Evolutionary conservation across 306 rosid genomes (phyloP).

Genomic region (Heteromeles arbutifolia): DNA sequence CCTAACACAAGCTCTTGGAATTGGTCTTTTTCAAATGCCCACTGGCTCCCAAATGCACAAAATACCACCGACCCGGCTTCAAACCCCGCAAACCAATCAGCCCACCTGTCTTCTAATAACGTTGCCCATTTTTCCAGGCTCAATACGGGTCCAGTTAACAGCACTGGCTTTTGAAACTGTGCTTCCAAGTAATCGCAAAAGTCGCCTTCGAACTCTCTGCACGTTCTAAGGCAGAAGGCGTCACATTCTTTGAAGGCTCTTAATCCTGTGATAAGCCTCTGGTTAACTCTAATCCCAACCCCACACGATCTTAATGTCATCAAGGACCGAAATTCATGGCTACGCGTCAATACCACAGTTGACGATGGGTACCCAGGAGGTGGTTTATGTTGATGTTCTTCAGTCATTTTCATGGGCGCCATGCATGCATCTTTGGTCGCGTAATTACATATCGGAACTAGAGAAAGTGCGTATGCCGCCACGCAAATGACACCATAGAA

Average conservation of each 20-base stretch:
- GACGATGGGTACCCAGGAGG: conserved; percentile 51
- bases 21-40: conserved; percentile 28
- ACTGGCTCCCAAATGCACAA: conserved; percentile 61
- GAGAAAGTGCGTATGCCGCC: conserved; percentile 3
- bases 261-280: not conserved
- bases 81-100: conserved; percentile 32
- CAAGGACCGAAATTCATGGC: conserved; percentile 18
- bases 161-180: conserved; percentile 22
- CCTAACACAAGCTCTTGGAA: conserved; percentile 53
- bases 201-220: conserved; percentile 35
- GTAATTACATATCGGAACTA: conserved; percentile 21
- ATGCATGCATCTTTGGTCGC: conserved; percentile 5
- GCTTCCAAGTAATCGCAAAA: conserved; percentile 35
- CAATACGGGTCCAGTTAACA: conserved; percentile 43
- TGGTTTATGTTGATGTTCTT: conserved; percentile 28
- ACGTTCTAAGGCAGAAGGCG: conserved; percentile 41
- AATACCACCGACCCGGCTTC: conserved; percentile 21
- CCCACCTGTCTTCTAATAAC: conserved; percentile 18
- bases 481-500: conserved; percentile 30
- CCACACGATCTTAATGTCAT: conserved; percentile 30
- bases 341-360: conserved; percentile 22
- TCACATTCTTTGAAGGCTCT: conserved; percentile 24
- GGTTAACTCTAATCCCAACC: conserved; percentile 27
- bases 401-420: conserved; percentile 1
- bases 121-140: not conserved